phyloP scores from a whole-genome alignment of 2,329 filamentous ascomycete species.

The Verruconis gallopava region DNA sequence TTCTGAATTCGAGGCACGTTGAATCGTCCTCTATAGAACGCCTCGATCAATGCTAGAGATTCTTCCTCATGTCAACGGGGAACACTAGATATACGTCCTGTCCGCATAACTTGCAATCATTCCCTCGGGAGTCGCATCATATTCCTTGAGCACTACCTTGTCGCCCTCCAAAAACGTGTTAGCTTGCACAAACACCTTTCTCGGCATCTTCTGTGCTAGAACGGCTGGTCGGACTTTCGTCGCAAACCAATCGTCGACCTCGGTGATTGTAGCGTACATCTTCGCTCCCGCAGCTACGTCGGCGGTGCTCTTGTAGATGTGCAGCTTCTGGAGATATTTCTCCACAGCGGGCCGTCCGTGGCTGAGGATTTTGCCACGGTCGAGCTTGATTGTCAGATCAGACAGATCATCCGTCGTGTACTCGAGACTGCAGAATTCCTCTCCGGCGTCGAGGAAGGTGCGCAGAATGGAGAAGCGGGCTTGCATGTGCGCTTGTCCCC shows the following conservation, averaged over 20 bases:
- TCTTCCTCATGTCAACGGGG: no score
- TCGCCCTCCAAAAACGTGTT: conserved; percentile 59
- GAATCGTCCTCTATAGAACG: no score
- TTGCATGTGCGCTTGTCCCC: conserved; percentile 87
- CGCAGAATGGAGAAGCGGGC: conserved; percentile 79
- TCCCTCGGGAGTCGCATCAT: conserved; percentile 66
- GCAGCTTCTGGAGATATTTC: conserved; percentile 77
- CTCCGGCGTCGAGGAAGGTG: conserved; percentile 74
- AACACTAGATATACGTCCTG: conserved; percentile 12
- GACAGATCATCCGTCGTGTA: conserved; percentile 63
- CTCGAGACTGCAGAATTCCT: conserved; percentile 73
- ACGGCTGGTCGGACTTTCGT: conserved; percentile 65
- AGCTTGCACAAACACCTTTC: conserved; percentile 87
- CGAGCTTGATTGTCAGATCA: conserved; percentile 69
- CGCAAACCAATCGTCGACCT: conserved; percentile 76
- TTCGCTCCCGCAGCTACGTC: conserved; percentile 65
- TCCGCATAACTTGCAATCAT: conserved; percentile 60
- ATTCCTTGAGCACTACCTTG: conserved; percentile 68
- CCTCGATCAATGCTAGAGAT: no score
- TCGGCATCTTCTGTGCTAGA: conserved; percentile 63
- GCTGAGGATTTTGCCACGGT: conserved; percentile 75
- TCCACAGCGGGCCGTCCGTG: conserved; percentile 74
- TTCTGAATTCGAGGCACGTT: no score
- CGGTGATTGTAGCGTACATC: conserved; percentile 74
- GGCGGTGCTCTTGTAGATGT: conserved; percentile 84